Percentiles rank a stretch among this genome's conserved stretches.
Conservation (phyloP, 2,329 filamentous ascomycete species). For the Verticillium dahliae region DNA sequence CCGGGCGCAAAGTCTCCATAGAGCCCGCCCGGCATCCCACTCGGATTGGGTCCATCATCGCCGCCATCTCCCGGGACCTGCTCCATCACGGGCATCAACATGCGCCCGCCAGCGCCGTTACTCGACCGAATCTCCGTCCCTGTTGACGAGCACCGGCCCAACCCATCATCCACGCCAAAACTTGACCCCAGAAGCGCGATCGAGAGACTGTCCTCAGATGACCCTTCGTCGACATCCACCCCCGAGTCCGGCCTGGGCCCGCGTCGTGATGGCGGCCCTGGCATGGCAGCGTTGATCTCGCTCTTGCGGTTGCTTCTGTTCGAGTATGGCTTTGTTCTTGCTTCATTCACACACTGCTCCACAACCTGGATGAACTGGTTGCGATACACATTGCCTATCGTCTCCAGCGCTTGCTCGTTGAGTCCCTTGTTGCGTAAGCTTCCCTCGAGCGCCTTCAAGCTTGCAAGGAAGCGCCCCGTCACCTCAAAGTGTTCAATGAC, state of each 20-base stretch:
- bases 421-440: constrained; percentile 29
- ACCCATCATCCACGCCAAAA: neutral
- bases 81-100: constrained; percentile 10
- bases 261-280: constrained; percentile 9
- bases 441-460: constrained; percentile 24
- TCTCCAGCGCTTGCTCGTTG: constrained; percentile 29
- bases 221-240: constrained; percentile 29
- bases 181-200: neutral
- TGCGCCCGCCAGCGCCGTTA: neutral
- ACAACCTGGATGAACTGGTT: constrained; percentile 33
- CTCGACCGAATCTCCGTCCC: constrained; percentile 6
- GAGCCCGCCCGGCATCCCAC: neutral
- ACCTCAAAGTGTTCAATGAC: constrained; percentile 36
- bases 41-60: neutral
- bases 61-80: constrained; percentile 1
- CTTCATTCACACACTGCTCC: constrained; percentile 26
- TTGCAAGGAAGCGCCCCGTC: constrained; percentile 22
- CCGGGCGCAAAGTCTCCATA: neutral
- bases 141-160: constrained; percentile 11
- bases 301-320: constrained; percentile 33
- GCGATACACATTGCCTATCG: constrained; percentile 29
- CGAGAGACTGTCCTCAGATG: constrained; percentile 19
- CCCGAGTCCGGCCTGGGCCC: constrained; percentile 28
- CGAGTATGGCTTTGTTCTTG: constrained; percentile 29
- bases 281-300: constrained; percentile 15